A percentile compares a stretch with the other conserved stretches of the same genome.
Conservation (phyloP, 495 filamentous ascomycete genomes). For the Podospora fimiseda region DNA sequence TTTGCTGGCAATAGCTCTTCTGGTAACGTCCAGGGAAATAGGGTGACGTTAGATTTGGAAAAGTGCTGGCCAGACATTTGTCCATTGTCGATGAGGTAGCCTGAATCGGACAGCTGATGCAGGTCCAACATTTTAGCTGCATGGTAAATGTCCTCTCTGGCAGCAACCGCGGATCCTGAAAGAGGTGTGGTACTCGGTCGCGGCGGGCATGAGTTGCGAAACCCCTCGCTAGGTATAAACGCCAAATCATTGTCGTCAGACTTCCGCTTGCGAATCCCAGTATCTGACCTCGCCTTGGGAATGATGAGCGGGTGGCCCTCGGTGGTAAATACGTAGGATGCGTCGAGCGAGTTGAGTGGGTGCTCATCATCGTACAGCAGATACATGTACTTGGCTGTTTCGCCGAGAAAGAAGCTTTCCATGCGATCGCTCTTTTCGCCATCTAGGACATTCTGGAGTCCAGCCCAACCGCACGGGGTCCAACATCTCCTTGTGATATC, state of each 20-base stretch:
- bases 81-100: conserved; percentile 10
- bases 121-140: conserved; percentile 80
- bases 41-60: conserved; percentile 55
- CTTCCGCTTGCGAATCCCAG: conserved; percentile 12
- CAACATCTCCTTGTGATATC: conserved; percentile 88
- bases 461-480: conserved; percentile 92
- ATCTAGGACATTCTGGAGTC: conserved; percentile 83
- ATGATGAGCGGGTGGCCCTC: conserved; percentile 93
- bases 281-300: conserved; percentile 40
- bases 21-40: conserved; percentile 90
- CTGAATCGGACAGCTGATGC: conserved; percentile 55
- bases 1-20: conserved; percentile 63
- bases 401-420: conserved; percentile 98
- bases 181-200: conserved; percentile 54
- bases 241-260: conserved; percentile 15
- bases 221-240: conserved; percentile 32
- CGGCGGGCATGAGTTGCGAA: conserved; percentile 54
- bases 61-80: conserved; percentile 32
- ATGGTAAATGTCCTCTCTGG: conserved; percentile 83
- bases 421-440: conserved; percentile 91
- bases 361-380: conserved; percentile 80
- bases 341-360: conserved; percentile 80
- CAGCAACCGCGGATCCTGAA: conserved; percentile 70
- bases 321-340: conserved; percentile 86
- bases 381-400: conserved; percentile 92